Conservation (phyloP, 495 filamentous ascomycete genomes). For the Ascodesmis nigricans region DNA sequence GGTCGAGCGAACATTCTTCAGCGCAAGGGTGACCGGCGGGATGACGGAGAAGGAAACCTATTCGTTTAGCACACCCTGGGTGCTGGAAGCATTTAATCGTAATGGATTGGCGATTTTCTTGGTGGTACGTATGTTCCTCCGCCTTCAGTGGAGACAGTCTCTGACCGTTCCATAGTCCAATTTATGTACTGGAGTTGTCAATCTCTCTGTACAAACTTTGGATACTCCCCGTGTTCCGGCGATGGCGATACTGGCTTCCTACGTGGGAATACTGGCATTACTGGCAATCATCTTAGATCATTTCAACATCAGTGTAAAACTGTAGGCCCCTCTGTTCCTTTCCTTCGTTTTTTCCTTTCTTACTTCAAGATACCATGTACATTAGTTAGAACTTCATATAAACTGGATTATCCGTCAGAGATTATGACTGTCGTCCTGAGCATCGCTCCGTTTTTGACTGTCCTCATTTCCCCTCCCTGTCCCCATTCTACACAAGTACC, state of each 20-base stretch:
- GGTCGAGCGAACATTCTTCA: constrained; percentile 53
- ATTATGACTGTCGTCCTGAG: too few relatives aligned
- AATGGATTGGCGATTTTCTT: constrained; percentile 78
- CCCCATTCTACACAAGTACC: too few relatives aligned
- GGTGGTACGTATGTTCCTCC: constrained; percentile 20
- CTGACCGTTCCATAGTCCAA: constrained; percentile 37
- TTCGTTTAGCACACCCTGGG: constrained; percentile 44
- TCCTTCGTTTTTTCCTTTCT: background rate
- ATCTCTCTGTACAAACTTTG: constrained; percentile 64
- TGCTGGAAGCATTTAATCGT: constrained; percentile 64
- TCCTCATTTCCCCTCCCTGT: too few relatives aligned
- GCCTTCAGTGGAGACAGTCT: background rate
- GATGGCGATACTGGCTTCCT: constrained; percentile 52
- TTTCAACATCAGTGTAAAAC: constrained; percentile 52
- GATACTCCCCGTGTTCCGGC: constrained; percentile 36
- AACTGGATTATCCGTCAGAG: too few relatives aligned
- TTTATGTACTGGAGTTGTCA: constrained; percentile 67
- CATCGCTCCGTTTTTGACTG: too few relatives aligned
- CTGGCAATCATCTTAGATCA: constrained; percentile 50
- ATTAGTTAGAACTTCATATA: background rate
- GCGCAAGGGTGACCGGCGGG: constrained; percentile 28
- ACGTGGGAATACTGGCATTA: constrained; percentile 41
- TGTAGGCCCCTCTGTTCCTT: constrained; percentile 25
- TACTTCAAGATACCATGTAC: background rate
- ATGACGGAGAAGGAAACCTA: constrained; percentile 35